Base-by-base conservation (phyloP, 441 rosid species). In the Pelargonium australe region DNA sequence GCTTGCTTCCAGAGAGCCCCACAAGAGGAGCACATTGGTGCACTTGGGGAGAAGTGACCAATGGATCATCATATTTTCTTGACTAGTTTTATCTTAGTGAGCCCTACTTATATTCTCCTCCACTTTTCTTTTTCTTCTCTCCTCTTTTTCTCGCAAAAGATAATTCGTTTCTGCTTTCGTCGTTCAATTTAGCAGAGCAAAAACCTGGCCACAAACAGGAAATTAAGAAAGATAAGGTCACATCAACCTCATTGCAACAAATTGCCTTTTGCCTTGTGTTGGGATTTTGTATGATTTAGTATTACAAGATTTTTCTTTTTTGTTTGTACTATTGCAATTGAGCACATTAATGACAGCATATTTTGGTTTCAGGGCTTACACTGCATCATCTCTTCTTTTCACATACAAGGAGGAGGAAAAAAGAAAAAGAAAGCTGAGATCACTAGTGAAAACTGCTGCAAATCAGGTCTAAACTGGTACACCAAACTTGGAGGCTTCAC, bases 21-120 rank as follows among this genome's bases (percentile, higher is more conserved):
- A 53, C 19, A 16, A n/a, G 12, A 53, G 19, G 6, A 53, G 10
- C 47, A 51, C 58, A 51, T 51, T 51, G 58, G 58, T n/a, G 58
- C 58, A 51, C 17, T 51, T 51, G 58, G 58, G 4, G 53, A 51
- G 25, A 4, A 16, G 23, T 16, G 1, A 17, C 64, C 34, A 20
- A 65, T 53, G 67, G 71, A 57, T 64, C 73, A 61, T 47, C 68
- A 40, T 6, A 49, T 63, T 34, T 25, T 44, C 6, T 45, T 70
- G 53, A 31, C 70, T 63, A 58, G 72, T 77, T 41, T 47, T 80
- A 72, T 69, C 68, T 4, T 9, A 62, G 45, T 70, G 47, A 10
- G 61, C 72, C 49, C 40, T 55, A 25, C 23, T 57, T 64, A 68
- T 70, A 64, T 51, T 47, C 71, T 13, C 2, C 63, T 5, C 51